Conservation (phyloP, 2,329 filamentous ascomycete species). For the Epicoccum sorghinum region DNA sequence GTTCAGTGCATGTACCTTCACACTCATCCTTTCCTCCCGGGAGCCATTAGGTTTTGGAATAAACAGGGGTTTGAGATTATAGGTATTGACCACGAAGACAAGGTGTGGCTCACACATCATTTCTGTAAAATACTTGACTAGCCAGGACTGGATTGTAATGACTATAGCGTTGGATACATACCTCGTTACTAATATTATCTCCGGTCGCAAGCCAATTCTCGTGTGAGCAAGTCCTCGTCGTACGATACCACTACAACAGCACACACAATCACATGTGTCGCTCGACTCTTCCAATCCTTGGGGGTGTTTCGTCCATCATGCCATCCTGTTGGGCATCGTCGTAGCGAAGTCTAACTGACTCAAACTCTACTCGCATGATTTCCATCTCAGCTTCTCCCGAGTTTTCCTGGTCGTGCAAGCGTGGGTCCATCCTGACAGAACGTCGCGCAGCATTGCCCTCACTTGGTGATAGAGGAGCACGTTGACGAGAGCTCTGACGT, state of each 20-base stretch:
- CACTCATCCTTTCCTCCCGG: constrained; percentile 24
- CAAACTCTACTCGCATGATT: constrained; percentile 37
- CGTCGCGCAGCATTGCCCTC: constrained; percentile 14
- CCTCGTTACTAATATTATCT: neutral
- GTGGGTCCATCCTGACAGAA: constrained; percentile 13
- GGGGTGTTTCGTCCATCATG: constrained; percentile 47
- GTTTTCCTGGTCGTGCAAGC: constrained; percentile 44
- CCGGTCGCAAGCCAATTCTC: neutral
- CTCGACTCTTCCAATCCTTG: constrained; percentile 43
- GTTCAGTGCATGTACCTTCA: constrained; percentile 24
- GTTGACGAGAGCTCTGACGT: constrained; percentile 13
- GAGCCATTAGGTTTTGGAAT: constrained; percentile 25
- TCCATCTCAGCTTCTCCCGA: constrained; percentile 32
- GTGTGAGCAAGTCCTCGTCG: neutral
- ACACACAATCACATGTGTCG: constrained; percentile 19
- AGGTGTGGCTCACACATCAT: constrained; percentile 22
- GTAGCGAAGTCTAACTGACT: constrained; percentile 27
- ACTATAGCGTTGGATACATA: neutral
- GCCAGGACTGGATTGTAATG: neutral
- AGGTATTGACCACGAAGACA: constrained; percentile 16
- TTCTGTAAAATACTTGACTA: constrained; percentile 15
- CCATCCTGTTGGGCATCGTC: constrained; percentile 28
- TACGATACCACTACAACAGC: neutral
- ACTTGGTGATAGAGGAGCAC: constrained; percentile 1
- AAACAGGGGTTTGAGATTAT: constrained; percentile 19